phyloP scores from a whole-genome alignment of 1,284 basidiomycete species.

The Termitomyces sp. region DNA sequence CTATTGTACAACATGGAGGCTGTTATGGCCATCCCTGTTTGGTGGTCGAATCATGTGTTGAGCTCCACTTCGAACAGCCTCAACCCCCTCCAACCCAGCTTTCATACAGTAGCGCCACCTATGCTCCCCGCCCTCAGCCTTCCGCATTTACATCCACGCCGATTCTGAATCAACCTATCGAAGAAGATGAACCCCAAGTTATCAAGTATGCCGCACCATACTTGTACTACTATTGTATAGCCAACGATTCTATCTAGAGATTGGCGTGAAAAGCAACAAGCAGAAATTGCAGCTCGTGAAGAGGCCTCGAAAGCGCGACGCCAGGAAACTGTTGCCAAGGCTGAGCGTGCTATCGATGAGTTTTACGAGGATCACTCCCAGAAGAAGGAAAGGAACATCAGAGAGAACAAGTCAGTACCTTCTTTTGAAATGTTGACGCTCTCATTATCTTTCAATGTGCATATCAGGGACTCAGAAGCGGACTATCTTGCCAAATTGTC shows the following conservation, averaged over 20 bases:
- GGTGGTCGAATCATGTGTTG: slow-evolving; percentile 5
- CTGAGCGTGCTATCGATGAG: slow-evolving; percentile 90
- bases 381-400: slow-evolving; percentile 90
- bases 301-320: slow-evolving; percentile 76
- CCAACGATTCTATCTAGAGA: slow-evolving; percentile 40
- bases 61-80: slow-evolving; percentile 14
- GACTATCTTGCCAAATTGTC: slow-evolving; percentile 73
- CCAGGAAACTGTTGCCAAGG: slow-evolving; percentile 84
- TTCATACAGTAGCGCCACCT: slow-evolving; percentile 48
- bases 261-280: slow-evolving; percentile 87
- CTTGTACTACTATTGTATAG: not conserved
- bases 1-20: not conserved
- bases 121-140: slow-evolving; percentile 70
- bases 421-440: not conserved
- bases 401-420: slow-evolving; percentile 86
- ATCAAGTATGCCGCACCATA: slow-evolving; percentile 57
- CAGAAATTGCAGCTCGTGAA: slow-evolving; percentile 78
- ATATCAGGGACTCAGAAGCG: slow-evolving; percentile 78
- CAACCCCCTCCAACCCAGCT: slow-evolving; percentile 25
- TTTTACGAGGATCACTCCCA: slow-evolving; percentile 94
- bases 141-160: slow-evolving; percentile 67
- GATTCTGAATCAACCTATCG: slow-evolving; percentile 60
- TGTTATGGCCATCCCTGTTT: not conserved
- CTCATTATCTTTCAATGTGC: slow-evolving; percentile 3
- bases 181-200: slow-evolving; percentile 85